These are phyloP conservation scores for Chamaecyparis obtusa DNA, from an alignment of 75 land plant genomes.

Conservation along the genomic window DNA sequence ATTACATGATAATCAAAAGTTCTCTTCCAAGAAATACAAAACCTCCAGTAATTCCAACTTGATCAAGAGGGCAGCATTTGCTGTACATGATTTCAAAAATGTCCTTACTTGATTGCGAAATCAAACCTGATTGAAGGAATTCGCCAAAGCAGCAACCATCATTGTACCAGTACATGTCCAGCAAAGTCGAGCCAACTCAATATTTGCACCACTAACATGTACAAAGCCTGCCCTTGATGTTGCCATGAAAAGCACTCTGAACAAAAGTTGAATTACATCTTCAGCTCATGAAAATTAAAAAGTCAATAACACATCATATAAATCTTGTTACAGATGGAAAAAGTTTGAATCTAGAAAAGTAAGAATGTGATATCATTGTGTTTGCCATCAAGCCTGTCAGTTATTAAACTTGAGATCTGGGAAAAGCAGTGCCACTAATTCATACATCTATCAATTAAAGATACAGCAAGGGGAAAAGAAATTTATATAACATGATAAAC, in stretches of 20 bases:
- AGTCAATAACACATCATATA: background rate
- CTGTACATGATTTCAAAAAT: background rate
- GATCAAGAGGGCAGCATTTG: background rate
- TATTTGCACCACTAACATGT: conserved; percentile 71
- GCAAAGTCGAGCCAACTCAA: conserved; percentile 70
- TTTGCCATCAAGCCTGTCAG: background rate
- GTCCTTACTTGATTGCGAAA: background rate
- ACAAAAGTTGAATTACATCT: background rate
- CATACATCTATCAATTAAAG: background rate
- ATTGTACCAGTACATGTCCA: conserved; percentile 92
- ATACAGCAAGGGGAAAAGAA: too few relatives aligned
- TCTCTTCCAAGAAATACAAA: background rate
- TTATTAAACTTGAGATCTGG: background rate
- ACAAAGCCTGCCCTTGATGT: conserved; percentile 87
- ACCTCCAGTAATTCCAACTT: background rate
- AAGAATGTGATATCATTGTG: background rate
- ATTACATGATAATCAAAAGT: background rate
- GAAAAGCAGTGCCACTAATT: background rate
- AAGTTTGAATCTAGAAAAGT: background rate
- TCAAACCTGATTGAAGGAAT: conserved; percentile 86
- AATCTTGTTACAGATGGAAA: background rate
- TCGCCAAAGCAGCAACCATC: conserved; percentile 94
- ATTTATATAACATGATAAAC: background rate
- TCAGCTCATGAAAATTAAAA: background rate
- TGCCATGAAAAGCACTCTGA: conserved; percentile 83